Conservation (phyloP, 805 yeast genomes). For the Myxozyma melibiosi region DNA sequence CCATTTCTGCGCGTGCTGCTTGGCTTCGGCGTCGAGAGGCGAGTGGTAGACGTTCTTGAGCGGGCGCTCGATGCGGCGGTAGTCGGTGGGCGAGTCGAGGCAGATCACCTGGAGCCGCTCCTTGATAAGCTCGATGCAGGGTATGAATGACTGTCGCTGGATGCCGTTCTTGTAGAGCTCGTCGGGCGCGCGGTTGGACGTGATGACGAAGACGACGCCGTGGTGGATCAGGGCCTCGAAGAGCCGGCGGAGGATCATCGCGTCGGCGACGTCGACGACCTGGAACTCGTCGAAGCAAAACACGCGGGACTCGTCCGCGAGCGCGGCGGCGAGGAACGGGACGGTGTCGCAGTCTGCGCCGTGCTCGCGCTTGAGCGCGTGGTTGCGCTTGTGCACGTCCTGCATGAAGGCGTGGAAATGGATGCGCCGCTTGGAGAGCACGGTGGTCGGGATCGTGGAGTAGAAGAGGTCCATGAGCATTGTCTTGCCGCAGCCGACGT, state of each 20-base stretch:
- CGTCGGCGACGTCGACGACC: constrained; percentile 98
- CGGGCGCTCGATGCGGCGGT: constrained; percentile 85
- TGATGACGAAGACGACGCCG: constrained; percentile 87
- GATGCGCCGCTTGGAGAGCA: constrained; percentile 74
- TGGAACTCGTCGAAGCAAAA: constrained; percentile 97
- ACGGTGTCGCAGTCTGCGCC: constrained; percentile 79
- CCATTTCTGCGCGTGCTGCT: constrained; percentile 74
- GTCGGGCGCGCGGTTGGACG: constrained; percentile 93
- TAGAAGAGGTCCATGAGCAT: constrained; percentile 97
- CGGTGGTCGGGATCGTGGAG: constrained; percentile 68
- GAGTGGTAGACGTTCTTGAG: constrained; percentile 73
- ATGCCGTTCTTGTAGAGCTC: constrained; percentile 92
- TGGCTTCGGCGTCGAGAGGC: constrained; percentile 63
- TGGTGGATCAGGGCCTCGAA: constrained; percentile 60
- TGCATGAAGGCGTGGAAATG: constrained; percentile 99
- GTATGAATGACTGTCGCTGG: constrained; percentile 87
- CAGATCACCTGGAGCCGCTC: constrained; percentile 72
- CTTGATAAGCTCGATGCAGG: constrained; percentile 83
- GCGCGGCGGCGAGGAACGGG: constrained; percentile 79
- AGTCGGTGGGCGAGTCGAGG: constrained; percentile 90
- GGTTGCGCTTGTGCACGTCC: constrained; percentile 81
- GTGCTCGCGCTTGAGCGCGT: constrained; percentile 66
- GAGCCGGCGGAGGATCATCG: constrained; percentile 86
- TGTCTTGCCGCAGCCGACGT: constrained; percentile 98
- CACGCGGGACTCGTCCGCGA: constrained; percentile 73